These are phyloP conservation scores for Tubosaeta sp. DNA, from an alignment of 768 basidiomycete genomes.

Conservation along the genomic window DNA sequence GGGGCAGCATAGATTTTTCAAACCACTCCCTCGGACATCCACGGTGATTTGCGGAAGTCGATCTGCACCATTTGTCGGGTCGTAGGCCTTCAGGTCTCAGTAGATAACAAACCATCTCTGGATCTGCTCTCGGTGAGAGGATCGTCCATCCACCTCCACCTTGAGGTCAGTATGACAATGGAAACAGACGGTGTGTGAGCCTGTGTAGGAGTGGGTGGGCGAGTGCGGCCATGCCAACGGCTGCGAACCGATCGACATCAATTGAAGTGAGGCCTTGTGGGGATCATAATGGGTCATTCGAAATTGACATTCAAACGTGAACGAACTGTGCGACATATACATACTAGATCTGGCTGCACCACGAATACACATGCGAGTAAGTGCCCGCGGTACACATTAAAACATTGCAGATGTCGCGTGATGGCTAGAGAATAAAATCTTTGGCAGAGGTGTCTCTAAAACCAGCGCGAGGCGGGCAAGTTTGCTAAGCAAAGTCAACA, in stretches of 20 bases:
- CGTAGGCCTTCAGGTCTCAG: conserved; percentile 1
- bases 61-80: conserved; percentile 1
- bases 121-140: neutral
- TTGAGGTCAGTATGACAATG: neutral
- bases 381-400: neutral
- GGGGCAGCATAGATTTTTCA: neutral
- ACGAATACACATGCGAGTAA: neutral
- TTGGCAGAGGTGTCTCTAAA: neutral
- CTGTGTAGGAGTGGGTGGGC: neutral
- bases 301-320: neutral
- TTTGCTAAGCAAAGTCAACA: neutral
- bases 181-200: neutral
- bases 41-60: too few relatives aligned
- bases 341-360: neutral
- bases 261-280: neutral
- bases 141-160: neutral
- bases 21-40: neutral
- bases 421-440: neutral
- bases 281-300: neutral
- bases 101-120: conserved; percentile 3
- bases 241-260: neutral
- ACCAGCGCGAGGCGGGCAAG: neutral
- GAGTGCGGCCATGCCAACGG: neutral
- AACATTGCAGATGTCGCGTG: neutral
- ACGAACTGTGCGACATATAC: neutral